Evolutionary conservation across 495 filamentous ascomycete genomes (phyloP).

Genomic region (Penicillium turbatum): DNA sequence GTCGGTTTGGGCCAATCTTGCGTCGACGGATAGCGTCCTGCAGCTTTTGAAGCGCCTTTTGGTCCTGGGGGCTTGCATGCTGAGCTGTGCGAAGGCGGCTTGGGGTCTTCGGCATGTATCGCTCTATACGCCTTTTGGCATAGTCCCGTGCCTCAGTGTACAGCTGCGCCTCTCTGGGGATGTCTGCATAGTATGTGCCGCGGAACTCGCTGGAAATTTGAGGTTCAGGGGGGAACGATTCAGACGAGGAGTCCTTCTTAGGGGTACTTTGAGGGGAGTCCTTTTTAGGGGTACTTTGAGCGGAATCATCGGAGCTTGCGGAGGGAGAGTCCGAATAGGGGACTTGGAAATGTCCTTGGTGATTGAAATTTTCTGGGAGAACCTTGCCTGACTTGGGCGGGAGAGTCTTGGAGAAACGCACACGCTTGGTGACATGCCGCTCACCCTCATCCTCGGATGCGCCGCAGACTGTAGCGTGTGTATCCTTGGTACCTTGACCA

Average conservation of each 20-base stretch:
- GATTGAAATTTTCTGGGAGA: background rate
- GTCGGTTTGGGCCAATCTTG: background rate
- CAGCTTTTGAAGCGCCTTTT: background rate
- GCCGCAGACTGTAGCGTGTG: background rate
- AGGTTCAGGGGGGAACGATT: no score
- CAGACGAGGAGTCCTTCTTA: background rate
- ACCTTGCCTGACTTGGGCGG: background rate
- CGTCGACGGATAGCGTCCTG: background rate
- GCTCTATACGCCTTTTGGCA: conserved; percentile 31
- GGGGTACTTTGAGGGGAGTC: background rate
- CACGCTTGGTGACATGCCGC: background rate
- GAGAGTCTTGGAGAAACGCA: background rate
- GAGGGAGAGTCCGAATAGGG: background rate
- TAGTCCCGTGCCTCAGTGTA: conserved; percentile 13
- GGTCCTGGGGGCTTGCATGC: conserved; percentile 18
- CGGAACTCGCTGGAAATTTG: no score
- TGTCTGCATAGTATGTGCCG: no score
- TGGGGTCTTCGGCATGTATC: conserved; percentile 45
- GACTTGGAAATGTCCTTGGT: background rate
- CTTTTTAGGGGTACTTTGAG: background rate
- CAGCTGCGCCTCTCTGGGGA: no score
- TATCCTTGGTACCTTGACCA: background rate
- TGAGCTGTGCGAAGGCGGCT: conserved; percentile 43
- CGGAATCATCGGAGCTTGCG: conserved; percentile 23
- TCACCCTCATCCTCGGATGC: background rate